Evolutionary conservation across 2,329 filamentous ascomycete genomes (phyloP).

Genomic region (Colletotrichum viniferum): DNA sequence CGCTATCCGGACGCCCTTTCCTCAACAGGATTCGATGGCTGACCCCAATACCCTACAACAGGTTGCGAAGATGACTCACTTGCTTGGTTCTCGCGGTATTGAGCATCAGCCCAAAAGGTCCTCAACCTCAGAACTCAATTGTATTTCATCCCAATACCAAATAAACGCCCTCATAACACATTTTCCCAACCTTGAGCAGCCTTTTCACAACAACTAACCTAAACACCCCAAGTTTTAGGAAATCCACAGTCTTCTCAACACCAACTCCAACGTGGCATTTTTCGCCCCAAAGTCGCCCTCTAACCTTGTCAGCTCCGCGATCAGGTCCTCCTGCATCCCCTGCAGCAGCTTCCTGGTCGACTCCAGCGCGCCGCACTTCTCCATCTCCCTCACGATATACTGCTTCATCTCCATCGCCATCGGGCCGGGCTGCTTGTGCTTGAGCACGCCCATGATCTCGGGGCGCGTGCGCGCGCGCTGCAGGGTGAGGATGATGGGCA

Average conservation of each 20-base stretch:
- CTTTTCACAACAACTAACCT: background rate
- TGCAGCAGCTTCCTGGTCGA: background rate
- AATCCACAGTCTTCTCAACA: background rate
- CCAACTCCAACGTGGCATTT: background rate
- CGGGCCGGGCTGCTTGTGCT: background rate
- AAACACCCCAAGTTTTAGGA: accelerated
- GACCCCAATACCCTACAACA: background rate
- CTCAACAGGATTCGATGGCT: accelerated
- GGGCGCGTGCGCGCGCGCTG: background rate
- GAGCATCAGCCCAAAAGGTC: background rate
- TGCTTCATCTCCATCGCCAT: background rate
- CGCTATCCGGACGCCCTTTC: background rate
- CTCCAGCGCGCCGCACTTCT: background rate
- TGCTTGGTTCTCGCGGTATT: background rate
- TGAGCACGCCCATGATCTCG: background rate
- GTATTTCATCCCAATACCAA: background rate
- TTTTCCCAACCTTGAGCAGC: accelerated
- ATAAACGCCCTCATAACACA: background rate
- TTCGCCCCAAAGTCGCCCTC: background rate
- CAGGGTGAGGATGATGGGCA: conserved; percentile 29
- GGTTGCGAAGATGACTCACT: background rate
- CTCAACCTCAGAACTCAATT: background rate
- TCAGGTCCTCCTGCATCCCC: background rate
- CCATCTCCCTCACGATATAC: background rate
- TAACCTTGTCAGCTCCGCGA: background rate